Percentiles rank a stretch among this genome's conserved stretches.
Conservation (phyloP, 169 alveolate genomes). For the Miamiensis avidus region DNA sequence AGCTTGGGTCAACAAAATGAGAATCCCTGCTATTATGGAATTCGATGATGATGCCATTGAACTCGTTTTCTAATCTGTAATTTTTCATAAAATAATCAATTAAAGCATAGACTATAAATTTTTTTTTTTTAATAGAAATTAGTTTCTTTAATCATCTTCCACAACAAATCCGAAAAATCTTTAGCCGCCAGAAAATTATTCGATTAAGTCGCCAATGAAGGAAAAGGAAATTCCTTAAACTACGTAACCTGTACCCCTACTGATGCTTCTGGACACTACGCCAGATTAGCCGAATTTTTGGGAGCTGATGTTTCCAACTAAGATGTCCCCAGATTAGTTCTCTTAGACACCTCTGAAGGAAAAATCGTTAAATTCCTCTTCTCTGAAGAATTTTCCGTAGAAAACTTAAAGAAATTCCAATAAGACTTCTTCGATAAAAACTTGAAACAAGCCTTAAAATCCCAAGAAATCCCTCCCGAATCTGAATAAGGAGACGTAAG, state of each 20-base stretch:
- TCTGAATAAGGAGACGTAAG: slow-evolving; percentile 85
- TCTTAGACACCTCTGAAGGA: slow-evolving; percentile 56
- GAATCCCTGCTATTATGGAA: slow-evolving; percentile 55
- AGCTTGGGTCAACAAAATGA: slow-evolving; percentile 47
- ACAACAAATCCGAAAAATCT: slow-evolving; percentile 54
- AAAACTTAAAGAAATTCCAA: slow-evolving; percentile 65
- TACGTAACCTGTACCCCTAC: slow-evolving; percentile 54
- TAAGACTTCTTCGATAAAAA: slow-evolving; percentile 81
- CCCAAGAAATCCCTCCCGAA: slow-evolving; percentile 89
- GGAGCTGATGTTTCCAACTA: slow-evolving; percentile 57
- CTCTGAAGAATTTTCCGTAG: slow-evolving; percentile 51
- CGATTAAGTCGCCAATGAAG: slow-evolving; percentile 45
- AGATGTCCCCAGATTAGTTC: slow-evolving; percentile 58
- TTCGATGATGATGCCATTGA: slow-evolving; percentile 71
- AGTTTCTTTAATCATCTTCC: slow-evolving; percentile 64
- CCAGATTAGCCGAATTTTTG: slow-evolving; percentile 72
- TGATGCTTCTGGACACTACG: slow-evolving; percentile 44
- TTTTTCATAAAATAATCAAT: not conserved
- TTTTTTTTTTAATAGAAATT: not conserved
- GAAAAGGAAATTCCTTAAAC: slow-evolving; percentile 50
- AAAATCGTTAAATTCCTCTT: slow-evolving; percentile 51
- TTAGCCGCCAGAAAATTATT: slow-evolving; percentile 42
- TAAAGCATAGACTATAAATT: too few species aligned
- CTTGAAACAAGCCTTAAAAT: slow-evolving; percentile 82
- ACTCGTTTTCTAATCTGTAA: slow-evolving; percentile 57